Base-by-base conservation (phyloP, 495 filamentous ascomycete genomes). In the Cladorrhinum samala region DNA sequence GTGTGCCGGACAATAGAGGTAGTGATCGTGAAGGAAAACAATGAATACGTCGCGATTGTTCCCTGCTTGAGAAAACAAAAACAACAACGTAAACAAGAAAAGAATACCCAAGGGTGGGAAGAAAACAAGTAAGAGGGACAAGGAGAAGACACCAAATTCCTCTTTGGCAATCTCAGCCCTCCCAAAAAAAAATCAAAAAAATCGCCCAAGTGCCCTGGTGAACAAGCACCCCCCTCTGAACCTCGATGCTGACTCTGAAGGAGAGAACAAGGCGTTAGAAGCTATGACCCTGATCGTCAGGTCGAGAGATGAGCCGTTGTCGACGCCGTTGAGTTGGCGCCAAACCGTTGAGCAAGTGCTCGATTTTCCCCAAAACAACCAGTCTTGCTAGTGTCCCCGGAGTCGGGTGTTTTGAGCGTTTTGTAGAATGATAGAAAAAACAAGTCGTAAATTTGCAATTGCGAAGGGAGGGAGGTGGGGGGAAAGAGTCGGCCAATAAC, bases 311-410 rank as follows among this genome's bases (percentile, higher is more conserved):
- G 20, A 14, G 20, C 39, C 42, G 42, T 45, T 2, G 17, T 23
- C 19, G 19, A 24, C 6, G 20, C 42, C 42, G 42, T 24, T 14
- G 42, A 20, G 24, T 46, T 50, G 51, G 40, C 43, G 30, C 25
- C 11, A 37, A 24, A 23, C 44, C 23, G 37, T 50, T 49, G 38
- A 25, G 37, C 25, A 9, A 42, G 27, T 24, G 24, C 27, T 43
- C 16, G 49, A 45, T 11, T 51, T 49, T 41, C 42, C 20, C 27
- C 49, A 57, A 46, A 45, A 24, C 49, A 49, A 45, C 36, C 39
- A 3, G n/a, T n/a, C n/a, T n/a, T n/a, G n/a, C n/a, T n/a, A n/a
- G n/a, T n/a, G n/a, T n/a, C n/a, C n/a, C n/a, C n/a, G n/a, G n/a
- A n/a, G n/a, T n/a, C n/a, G n/a, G n/a, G n/a, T n/a, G n/a, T n/a